A percentile compares a stretch with the other conserved stretches of the same genome.
Conservation (phyloP, 768 basidiomycete genomes). For the Hygrocybe coccinea region DNA sequence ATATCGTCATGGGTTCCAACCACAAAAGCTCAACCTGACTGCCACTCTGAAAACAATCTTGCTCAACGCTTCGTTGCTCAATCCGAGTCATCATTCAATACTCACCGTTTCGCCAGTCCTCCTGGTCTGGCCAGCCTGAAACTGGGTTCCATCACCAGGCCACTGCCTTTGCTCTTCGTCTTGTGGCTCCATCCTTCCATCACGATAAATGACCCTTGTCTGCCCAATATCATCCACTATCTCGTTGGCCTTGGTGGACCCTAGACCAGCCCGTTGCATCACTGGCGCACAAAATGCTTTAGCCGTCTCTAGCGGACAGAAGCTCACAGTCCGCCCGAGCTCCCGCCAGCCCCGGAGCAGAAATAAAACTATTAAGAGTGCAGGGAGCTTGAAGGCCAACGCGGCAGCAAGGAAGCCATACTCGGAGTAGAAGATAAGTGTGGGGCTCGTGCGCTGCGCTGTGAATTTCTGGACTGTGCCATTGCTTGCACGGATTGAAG, state of each 20-base stretch:
- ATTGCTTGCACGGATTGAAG: conserved; percentile 1
- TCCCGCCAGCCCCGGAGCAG: conserved; percentile 1
- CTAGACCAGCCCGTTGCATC: not conserved
- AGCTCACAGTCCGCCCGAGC: not conserved
- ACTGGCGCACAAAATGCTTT: conserved; percentile 2
- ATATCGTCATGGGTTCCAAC: too few species aligned
- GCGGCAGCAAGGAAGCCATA: not conserved
- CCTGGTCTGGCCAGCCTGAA: not conserved
- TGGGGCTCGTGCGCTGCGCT: not conserved
- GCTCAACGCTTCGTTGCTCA: not conserved
- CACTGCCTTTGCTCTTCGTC: conserved; percentile 5
- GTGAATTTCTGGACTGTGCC: not conserved
- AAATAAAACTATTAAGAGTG: not conserved
- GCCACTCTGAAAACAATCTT: too few species aligned
- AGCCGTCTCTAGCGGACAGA: conserved; percentile 1
- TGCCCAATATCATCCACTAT: not conserved
- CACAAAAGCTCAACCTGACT: too few species aligned
- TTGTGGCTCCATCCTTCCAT: not conserved
- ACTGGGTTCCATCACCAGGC: not conserved
- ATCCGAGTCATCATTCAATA: not conserved
- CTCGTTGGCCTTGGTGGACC: not conserved
- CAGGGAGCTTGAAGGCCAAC: not conserved
- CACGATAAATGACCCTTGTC: not conserved
- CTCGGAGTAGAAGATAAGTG: conserved; percentile 4
- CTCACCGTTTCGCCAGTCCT: not conserved